Percentiles rank a stretch among this genome's conserved stretches.
Conservation (phyloP, 176 grass and related monocot species). For the Ensete glaucum region DNA sequence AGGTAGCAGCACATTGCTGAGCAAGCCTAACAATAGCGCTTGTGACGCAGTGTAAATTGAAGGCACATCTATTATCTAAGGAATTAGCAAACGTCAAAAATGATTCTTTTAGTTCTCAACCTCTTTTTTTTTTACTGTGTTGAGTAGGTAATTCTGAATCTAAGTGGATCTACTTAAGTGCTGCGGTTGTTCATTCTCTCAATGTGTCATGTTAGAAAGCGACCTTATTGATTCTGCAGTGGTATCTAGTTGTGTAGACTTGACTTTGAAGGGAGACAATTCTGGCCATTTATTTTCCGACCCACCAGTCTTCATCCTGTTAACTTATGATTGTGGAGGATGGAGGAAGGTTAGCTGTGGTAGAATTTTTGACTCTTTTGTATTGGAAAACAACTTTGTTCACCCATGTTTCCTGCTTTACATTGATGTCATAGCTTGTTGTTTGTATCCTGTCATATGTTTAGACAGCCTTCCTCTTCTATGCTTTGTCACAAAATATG, state of each 20-base stretch:
- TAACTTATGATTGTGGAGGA: background rate
- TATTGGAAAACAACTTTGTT: background rate
- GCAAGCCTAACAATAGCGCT: background rate
- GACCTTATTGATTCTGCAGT: too few relatives aligned
- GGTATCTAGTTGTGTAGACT: background rate
- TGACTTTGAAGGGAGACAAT: background rate
- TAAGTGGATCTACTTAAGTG: background rate
- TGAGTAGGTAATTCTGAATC: background rate
- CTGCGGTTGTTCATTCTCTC: background rate
- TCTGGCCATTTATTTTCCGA: background rate
- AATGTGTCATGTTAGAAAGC: too few relatives aligned
- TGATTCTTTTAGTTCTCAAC: too few relatives aligned
- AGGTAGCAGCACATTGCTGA: background rate
- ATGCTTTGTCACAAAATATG: slow-evolving; percentile 3
- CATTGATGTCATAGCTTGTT: background rate
- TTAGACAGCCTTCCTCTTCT: background rate
- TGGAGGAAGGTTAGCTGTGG: background rate
- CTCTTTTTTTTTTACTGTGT: background rate
- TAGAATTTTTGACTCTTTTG: background rate
- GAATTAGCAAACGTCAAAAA: too few relatives aligned
- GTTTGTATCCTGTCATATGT: background rate
- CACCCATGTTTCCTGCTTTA: background rate
- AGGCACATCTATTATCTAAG: too few relatives aligned
- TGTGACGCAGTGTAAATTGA: too few relatives aligned
- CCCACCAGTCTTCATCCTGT: background rate